A percentile compares a stretch with the other conserved stretches of the same genome.
Conservation (phyloP, 73 alveolate genomes). For the Paramecium biaurelia region DNA sequence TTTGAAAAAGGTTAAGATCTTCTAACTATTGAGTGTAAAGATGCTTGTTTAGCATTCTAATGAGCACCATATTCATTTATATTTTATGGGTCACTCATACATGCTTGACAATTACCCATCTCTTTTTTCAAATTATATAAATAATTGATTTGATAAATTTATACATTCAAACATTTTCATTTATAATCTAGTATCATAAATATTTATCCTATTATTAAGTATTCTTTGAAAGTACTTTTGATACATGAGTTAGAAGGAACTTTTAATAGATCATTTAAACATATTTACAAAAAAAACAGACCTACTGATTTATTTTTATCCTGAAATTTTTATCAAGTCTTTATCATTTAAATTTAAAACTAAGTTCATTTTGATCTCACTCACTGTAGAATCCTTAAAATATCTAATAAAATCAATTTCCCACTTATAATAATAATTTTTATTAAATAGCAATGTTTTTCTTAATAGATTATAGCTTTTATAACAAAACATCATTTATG, state of each 20-base stretch:
- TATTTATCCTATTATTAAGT: neutral
- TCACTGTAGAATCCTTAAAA: too few species aligned
- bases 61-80: neutral
- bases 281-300: too few species aligned
- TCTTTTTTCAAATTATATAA: neutral
- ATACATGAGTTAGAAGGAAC: neutral
- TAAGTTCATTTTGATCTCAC: too few species aligned
- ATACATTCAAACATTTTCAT: neutral
- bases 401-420: neutral
- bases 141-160: neutral
- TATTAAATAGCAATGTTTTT: neutral
- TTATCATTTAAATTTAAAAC: too few species aligned
- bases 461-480: neutral
- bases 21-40: neutral
- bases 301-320: too few species aligned
- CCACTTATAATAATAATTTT: neutral
- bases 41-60: neutral
- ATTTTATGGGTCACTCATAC: conserved; percentile 32
- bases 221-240: neutral
- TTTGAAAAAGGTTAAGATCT: neutral
- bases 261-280: too few species aligned
- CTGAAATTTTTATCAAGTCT: too few species aligned
- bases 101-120: conserved; percentile 50
- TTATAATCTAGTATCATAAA: neutral
- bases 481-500: neutral